phyloP scores from a whole-genome alignment of 345 rosid species.

The Schrenkiella parvula region DNA sequence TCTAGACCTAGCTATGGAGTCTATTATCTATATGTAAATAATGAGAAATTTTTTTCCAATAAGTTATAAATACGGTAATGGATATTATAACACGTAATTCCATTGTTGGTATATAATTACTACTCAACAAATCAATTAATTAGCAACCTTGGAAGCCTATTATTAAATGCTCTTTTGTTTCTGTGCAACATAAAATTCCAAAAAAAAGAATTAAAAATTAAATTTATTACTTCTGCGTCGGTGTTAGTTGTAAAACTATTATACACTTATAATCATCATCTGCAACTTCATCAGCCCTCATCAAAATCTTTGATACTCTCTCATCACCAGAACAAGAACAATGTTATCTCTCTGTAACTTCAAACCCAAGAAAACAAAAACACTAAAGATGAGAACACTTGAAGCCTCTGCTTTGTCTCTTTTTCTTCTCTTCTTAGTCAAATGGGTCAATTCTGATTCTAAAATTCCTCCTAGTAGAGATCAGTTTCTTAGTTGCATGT shows the following conservation, averaged over 20 bases:
- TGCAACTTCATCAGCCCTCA: constrained; percentile 7
- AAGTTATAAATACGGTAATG: background rate
- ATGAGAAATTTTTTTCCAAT: background rate
- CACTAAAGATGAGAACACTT: constrained; percentile 17
- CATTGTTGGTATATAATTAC: constrained; percentile 1
- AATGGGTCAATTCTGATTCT: constrained; percentile 30
- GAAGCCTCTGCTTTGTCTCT: constrained; percentile 22
- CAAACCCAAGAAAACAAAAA: constrained; percentile 20
- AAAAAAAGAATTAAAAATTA: background rate
- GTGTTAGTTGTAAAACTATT: constrained; percentile 22
- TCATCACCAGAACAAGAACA: constrained; percentile 3
- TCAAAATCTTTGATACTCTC: constrained; percentile 5
- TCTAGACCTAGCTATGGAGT: background rate
- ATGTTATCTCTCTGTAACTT: constrained; percentile 27
- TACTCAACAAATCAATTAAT: background rate
- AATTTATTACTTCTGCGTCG: constrained; percentile 1
- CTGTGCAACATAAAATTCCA: constrained; percentile 20
- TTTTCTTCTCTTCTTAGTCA: constrained; percentile 24
- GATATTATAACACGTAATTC: background rate
- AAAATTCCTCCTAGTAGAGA: constrained; percentile 12
- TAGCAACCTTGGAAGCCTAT: background rate
- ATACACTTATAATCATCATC: background rate
- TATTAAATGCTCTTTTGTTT: constrained; percentile 8
- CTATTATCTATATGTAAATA: background rate
- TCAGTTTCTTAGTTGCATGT: constrained; percentile 32